A percentile compares a stretch with the other conserved stretches of the same genome.
Conservation (phyloP, 2,329 filamentous ascomycete genomes). For the Tetracladium maxilliforme region DNA sequence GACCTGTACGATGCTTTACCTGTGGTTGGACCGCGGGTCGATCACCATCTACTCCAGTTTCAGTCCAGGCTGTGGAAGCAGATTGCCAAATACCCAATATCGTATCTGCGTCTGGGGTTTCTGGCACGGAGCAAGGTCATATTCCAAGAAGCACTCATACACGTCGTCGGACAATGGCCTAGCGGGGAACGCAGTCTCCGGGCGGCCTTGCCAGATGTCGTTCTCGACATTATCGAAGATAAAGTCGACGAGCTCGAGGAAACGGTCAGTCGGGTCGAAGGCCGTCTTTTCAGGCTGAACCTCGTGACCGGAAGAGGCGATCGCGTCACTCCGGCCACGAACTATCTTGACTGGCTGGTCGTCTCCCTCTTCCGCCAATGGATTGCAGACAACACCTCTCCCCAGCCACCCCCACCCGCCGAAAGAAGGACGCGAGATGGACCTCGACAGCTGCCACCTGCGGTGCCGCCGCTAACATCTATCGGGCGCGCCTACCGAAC, state of each 20-base stretch:
- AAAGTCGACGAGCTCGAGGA: slow-evolving; percentile 89
- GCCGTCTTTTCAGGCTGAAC: slow-evolving; percentile 66
- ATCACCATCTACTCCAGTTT: slow-evolving; percentile 88
- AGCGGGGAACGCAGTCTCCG: slow-evolving; percentile 64
- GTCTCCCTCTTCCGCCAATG: slow-evolving; percentile 83
- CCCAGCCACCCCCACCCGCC: slow-evolving; percentile 38
- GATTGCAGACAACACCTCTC: slow-evolving; percentile 80
- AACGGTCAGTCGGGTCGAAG: slow-evolving; percentile 63
- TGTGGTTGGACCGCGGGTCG: slow-evolving; percentile 78
- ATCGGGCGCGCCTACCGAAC: slow-evolving; percentile 64
- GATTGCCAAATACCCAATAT: slow-evolving; percentile 89
- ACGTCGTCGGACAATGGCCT: slow-evolving; percentile 92
- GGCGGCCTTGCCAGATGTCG: slow-evolving; percentile 54
- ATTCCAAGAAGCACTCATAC: slow-evolving; percentile 76
- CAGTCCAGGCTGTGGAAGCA: slow-evolving; percentile 87
- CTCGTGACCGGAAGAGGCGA: slow-evolving; percentile 70
- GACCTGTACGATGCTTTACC: slow-evolving; percentile 87
- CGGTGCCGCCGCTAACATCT: slow-evolving; percentile 34
- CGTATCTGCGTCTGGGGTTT: slow-evolving; percentile 80
- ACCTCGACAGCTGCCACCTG: slow-evolving; percentile 18
- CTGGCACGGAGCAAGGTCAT: slow-evolving; percentile 72
- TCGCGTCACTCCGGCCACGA: slow-evolving; percentile 62
- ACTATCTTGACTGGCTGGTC: slow-evolving; percentile 80
- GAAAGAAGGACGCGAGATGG: slow-evolving; percentile 27
- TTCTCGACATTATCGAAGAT: slow-evolving; percentile 84